Base-by-base conservation (phyloP, 345 rosid genomes). In the Citrus reticulata region DNA sequence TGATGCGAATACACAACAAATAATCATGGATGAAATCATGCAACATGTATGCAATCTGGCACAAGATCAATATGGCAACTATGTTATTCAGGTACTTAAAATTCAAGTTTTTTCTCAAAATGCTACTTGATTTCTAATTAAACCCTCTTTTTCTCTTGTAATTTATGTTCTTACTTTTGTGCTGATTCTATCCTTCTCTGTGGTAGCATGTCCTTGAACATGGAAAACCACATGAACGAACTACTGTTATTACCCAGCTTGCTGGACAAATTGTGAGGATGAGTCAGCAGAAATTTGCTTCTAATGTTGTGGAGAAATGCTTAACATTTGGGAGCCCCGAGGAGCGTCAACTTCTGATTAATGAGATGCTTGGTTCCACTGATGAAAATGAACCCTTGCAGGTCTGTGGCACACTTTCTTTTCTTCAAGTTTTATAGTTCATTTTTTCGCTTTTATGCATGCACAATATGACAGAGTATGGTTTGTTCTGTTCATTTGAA, bases 261-360 rank as follows among this genome's bases (percentile, higher is more conserved):
- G 90, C 94, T 34, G 98, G 99, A 78, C 97, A 94, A 88, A 90
- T 96, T 62, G 97, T 96, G 74, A 90, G 86, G 83, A 92, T 96
- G 99, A 96, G 98, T 84, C 98, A 94, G 82, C 98, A 96, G 83
- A 96, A 96, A 86, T 96, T 91, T 77, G 99, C 99, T 82, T 96
- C 99, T 22, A 96, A 96, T 68, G 99, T 96, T 69, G 95, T 96
- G 59, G 99, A 93, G 86, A 94, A 91, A 79, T 96, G 98, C 85
- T 83, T 96, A 80, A 89, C 94, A 46, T 93, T 92, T 85, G 97
- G 99, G 32, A 89, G 94, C 64, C 92, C 91, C 9, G 90, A 90
- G 70, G 97, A 96, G 83, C 95, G 95, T 20, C 92, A 92, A 85
- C 82, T 93, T 79, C 81, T 96, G 85, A 91, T 96, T 82, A 89